Percentiles rank a stretch among this genome's conserved stretches.
Evolutionary conservation across 305 asterid species (phyloP).

Genomic region (Andrographis paniculata): DNA sequence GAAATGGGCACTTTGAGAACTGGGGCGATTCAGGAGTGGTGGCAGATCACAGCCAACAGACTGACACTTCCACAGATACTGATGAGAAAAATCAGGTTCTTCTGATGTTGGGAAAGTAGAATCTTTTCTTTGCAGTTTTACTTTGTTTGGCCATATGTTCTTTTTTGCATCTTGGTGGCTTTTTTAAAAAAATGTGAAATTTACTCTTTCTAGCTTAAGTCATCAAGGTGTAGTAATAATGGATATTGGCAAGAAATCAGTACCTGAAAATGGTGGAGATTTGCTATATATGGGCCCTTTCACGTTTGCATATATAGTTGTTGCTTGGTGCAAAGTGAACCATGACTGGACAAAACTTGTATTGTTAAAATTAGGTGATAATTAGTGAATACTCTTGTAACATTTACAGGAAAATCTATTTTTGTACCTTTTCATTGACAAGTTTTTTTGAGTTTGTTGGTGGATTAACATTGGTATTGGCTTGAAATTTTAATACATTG

Average conservation of each 20-base stretch:
- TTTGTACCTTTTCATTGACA: too few relatives aligned
- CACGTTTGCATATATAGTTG: neutral
- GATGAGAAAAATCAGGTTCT: constrained; percentile 10
- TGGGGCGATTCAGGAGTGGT: constrained; percentile 6
- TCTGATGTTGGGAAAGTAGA: neutral
- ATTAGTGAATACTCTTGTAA: neutral
- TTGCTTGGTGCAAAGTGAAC: neutral
- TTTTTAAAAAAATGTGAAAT: neutral
- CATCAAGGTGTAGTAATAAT: neutral
- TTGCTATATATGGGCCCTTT: neutral
- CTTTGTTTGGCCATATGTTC: neutral
- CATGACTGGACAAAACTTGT: too few relatives aligned
- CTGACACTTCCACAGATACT: constrained; percentile 11
- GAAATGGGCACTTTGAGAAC: constrained; percentile 8
- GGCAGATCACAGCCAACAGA: constrained; percentile 6
- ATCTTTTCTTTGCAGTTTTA: neutral
- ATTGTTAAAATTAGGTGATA: too few relatives aligned
- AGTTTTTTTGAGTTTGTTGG: too few relatives aligned
- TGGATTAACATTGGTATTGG: constrained; percentile 15
- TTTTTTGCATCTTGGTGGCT: neutral
- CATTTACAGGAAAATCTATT: too few relatives aligned
- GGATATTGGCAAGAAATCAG: neutral
- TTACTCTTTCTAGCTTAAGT: neutral
- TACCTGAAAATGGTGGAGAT: constrained; percentile 10
- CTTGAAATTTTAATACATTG: constrained; percentile 34